Percentiles rank a stretch among this genome's conserved stretches.
phyloP scores from a whole-genome alignment of 148 eudicot species.

The Oxyria digyna region DNA sequence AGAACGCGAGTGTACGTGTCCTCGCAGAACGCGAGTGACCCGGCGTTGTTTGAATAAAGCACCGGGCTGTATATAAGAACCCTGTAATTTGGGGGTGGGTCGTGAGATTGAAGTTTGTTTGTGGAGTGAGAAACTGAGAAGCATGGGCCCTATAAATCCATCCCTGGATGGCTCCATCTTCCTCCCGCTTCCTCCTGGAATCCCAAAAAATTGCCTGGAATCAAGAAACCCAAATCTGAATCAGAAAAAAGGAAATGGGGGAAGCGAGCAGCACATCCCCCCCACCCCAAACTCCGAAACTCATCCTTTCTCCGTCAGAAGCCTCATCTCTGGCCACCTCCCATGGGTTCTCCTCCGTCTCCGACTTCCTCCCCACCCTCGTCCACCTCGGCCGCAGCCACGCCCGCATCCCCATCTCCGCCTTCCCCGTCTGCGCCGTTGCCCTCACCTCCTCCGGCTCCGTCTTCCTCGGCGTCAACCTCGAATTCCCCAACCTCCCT shows the following conservation, averaged over 20 bases:
- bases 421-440: slow-evolving; percentile 60
- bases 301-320: slow-evolving; percentile 36
- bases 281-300: slow-evolving; percentile 13
- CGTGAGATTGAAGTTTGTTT: too few relatives aligned
- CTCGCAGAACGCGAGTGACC: too few relatives aligned
- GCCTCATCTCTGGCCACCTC: slow-evolving; percentile 42
- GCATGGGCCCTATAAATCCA: too few relatives aligned
- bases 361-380: slow-evolving; percentile 55
- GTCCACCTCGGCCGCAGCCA: slow-evolving; percentile 36
- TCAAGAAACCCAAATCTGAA: too few relatives aligned
- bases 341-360: slow-evolving; percentile 26
- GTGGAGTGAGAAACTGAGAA: too few relatives aligned
- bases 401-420: slow-evolving; percentile 61
- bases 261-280: background rate
- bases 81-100: too few relatives aligned
- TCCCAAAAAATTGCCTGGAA: too few relatives aligned
- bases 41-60: too few relatives aligned
- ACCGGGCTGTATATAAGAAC: too few relatives aligned
- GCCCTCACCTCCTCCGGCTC: slow-evolving; percentile 71
- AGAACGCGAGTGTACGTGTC: too few relatives aligned
- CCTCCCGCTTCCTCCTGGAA: too few relatives aligned
- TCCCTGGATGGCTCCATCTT: too few relatives aligned
- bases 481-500: slow-evolving; percentile 66
- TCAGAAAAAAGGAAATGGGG: slow-evolving; percentile 7
- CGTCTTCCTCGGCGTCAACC: slow-evolving; percentile 67